Conservation (phyloP, 441 rosid species). For the Brassica balearica region DNA sequence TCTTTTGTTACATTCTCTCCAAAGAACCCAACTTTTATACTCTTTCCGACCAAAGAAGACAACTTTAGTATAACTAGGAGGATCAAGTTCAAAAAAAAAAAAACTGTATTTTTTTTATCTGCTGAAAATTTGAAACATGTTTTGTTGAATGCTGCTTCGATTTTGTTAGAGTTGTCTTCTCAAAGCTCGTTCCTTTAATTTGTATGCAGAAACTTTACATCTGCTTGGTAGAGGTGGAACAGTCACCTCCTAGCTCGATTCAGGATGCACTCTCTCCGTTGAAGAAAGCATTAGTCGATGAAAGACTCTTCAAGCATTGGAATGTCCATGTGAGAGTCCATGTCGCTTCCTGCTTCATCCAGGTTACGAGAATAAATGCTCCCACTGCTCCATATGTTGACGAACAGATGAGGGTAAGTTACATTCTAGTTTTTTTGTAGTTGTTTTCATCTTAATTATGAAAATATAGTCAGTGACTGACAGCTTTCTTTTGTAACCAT, state of each 20-base stretch:
- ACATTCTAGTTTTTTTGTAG: neutral
- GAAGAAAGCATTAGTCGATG: constrained; percentile 60
- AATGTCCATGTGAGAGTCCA: constrained; percentile 73
- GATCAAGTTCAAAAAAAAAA: no score
- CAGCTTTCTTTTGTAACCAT: constrained; percentile 17
- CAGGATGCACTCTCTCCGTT: constrained; percentile 67
- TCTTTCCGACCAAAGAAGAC: neutral
- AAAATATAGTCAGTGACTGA: neutral
- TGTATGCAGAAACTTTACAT: constrained; percentile 59
- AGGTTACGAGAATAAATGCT: constrained; percentile 86
- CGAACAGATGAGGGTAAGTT: constrained; percentile 65
- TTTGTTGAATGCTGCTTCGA: constrained; percentile 11
- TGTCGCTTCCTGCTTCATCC: constrained; percentile 85
- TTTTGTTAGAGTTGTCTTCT: no score
- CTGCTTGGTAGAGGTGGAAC: constrained; percentile 68
- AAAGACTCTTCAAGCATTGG: constrained; percentile 61
- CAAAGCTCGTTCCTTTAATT: no score
- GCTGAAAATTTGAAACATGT: neutral
- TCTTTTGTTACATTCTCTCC: neutral
- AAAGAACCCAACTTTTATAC: neutral
- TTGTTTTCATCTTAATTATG: neutral
- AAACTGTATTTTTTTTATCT: neutral
- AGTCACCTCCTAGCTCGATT: constrained; percentile 67
- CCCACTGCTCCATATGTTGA: constrained; percentile 87
- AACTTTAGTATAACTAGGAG: neutral